Conservation (phyloP, 192 early-diverging fungal genomes). For the Backusella macrospora region DNA sequence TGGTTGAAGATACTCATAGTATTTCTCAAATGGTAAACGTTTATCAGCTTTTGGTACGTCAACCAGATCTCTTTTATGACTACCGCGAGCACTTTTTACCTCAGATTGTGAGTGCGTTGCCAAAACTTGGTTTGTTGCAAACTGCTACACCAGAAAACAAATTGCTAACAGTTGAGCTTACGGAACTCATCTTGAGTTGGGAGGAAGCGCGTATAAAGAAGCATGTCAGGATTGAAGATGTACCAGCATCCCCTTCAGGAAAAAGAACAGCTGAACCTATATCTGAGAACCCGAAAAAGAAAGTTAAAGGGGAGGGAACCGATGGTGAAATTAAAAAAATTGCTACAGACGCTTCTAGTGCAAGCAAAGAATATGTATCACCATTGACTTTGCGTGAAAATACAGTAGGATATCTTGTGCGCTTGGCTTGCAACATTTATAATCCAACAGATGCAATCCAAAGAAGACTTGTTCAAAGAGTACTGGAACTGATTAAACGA, state of each 20-base stretch:
- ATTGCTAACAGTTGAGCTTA: slow-evolving; percentile 84
- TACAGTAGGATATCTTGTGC: slow-evolving; percentile 60
- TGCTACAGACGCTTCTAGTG: not conserved
- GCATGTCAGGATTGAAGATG: slow-evolving; percentile 17
- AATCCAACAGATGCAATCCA: slow-evolving; percentile 50
- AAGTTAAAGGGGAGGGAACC: slow-evolving; percentile 29
- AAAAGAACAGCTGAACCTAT: slow-evolving; percentile 17
- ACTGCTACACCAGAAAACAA: slow-evolving; percentile 87
- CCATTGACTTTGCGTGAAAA: slow-evolving; percentile 57
- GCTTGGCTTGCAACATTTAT: slow-evolving; percentile 64
- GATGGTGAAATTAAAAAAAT: slow-evolving; percentile 38
- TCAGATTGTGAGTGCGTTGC: slow-evolving; percentile 83
- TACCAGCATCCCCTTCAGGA: slow-evolving; percentile 19
- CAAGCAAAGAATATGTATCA: slow-evolving; percentile 48
- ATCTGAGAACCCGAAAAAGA: slow-evolving; percentile 30
- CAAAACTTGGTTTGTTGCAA: slow-evolving; percentile 84
- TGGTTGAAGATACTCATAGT: slow-evolving; percentile 94
- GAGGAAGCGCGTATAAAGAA: slow-evolving; percentile 66
- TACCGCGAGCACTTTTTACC: slow-evolving; percentile 87
- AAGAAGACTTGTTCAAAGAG: slow-evolving; percentile 54
- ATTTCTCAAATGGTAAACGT: slow-evolving; percentile 87
- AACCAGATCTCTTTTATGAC: slow-evolving; percentile 89
- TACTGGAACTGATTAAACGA: slow-evolving; percentile 64
- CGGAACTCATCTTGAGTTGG: slow-evolving; percentile 91
- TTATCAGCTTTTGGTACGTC: slow-evolving; percentile 89